Evolutionary conservation across 176 grass and related monocot genomes (phyloP).

Genomic region (Bromus sterilis): DNA sequence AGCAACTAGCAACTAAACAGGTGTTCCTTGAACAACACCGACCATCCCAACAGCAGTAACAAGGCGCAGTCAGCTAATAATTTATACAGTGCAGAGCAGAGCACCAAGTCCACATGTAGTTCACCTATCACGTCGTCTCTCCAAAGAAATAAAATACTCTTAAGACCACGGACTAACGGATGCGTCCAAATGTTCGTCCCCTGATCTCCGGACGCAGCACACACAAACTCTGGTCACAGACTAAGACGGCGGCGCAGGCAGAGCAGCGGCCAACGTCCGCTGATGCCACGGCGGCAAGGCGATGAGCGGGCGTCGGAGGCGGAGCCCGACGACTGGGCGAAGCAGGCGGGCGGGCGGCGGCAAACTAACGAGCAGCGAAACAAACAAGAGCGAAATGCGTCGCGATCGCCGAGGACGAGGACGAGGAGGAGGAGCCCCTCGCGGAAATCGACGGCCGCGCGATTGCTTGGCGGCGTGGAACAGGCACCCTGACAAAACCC

Average conservation of each 20-base stretch:
- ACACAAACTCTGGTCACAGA: background rate
- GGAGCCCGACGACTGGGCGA: background rate
- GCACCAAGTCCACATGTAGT: background rate
- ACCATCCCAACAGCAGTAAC: background rate
- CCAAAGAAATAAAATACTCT: background rate
- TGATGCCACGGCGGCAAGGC: background rate
- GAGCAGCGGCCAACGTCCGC: too few species aligned
- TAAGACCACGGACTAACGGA: background rate
- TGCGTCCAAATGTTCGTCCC: background rate
- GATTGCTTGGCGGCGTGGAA: background rate
- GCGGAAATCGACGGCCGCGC: background rate
- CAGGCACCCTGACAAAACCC: background rate
- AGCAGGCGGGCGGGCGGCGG: background rate
- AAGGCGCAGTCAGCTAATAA: background rate
- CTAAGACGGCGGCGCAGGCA: background rate
- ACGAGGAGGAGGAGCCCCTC: background rate
- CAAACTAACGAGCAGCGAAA: background rate
- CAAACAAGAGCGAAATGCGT: background rate
- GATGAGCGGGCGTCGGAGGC: background rate
- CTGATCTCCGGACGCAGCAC: background rate
- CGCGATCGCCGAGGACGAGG: slow-evolving; percentile 40
- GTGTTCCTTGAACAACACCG: background rate
- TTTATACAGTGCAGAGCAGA: background rate
- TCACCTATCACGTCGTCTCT: background rate
- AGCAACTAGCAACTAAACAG: background rate